phyloP scores from a whole-genome alignment of 1,284 basidiomycete species.

The Veloboletus limbatus region DNA sequence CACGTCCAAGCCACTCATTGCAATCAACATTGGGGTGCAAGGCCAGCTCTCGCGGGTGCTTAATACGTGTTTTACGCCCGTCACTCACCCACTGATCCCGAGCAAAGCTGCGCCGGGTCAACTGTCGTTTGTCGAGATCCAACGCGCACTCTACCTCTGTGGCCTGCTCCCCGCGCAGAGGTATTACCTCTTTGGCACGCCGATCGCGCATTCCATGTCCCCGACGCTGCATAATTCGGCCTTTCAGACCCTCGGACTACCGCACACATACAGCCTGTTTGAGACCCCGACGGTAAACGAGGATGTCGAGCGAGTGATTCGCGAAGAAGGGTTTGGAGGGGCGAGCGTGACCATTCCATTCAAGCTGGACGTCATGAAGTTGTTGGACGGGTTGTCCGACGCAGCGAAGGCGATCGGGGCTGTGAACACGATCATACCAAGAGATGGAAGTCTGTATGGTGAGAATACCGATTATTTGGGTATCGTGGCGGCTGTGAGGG shows the following conservation, averaged over 20 bases:
- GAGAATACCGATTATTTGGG: conserved; percentile 96
- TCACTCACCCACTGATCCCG: conserved; percentile 86
- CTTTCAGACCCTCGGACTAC: conserved; percentile 79
- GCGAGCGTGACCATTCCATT: conserved; percentile 95
- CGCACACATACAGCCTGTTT: conserved; percentile 75
- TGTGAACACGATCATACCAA: conserved; percentile 86
- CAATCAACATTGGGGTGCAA: conserved; percentile 89
- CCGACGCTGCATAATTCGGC: conserved; percentile 93
- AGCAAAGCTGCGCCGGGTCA: conserved; percentile 61
- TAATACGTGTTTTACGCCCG: conserved; percentile 83
- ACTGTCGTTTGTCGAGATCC: not conserved
- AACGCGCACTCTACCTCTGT: not conserved
- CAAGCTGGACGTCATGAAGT: conserved; percentile 83
- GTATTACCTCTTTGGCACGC: conserved; percentile 88
- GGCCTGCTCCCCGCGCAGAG: conserved; percentile 16
- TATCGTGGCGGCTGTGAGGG: conserved; percentile 61
- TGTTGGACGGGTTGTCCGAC: conserved; percentile 74
- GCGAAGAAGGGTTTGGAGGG: conserved; percentile 81
- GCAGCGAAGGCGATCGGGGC: conserved; percentile 85
- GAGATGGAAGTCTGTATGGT: conserved; percentile 57
- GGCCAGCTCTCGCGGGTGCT: conserved; percentile 91
- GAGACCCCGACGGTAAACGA: conserved; percentile 73
- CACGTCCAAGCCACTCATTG: conserved; percentile 77
- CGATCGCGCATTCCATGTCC: conserved; percentile 88
- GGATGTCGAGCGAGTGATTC: conserved; percentile 62